phyloP scores from a whole-genome alignment of 352 stramenopile genomes.

The Globisporangium carolinianum region DNA sequence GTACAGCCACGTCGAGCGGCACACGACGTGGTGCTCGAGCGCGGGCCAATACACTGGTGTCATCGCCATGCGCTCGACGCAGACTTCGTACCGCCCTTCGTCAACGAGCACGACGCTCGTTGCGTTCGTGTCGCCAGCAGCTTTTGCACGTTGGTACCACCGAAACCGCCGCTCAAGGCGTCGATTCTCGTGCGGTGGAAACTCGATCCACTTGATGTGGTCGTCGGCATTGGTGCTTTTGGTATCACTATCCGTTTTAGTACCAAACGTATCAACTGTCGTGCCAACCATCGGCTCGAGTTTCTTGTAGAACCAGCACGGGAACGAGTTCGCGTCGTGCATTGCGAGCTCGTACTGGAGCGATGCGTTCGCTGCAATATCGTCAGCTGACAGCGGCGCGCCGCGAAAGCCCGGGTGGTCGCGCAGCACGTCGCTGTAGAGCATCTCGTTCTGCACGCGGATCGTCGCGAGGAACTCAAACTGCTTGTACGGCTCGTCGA shows the following conservation, averaged over 20 bases:
- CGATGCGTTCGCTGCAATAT: conserved; percentile 33
- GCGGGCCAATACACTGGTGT: conserved; percentile 73
- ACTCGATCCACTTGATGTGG: conserved; percentile 61
- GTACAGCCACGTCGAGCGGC: conserved; percentile 74
- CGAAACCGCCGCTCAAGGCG: conserved; percentile 61
- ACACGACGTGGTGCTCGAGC: conserved; percentile 60
- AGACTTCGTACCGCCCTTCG: conserved; percentile 76
- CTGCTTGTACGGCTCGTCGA: conserved; percentile 69
- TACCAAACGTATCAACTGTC: not conserved
- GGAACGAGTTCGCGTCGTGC: conserved; percentile 54
- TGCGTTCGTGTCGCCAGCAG: conserved; percentile 29
- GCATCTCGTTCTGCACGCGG: conserved; percentile 81
- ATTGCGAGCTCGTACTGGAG: conserved; percentile 36
- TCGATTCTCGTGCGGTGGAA: conserved; percentile 61
- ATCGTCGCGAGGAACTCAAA: conserved; percentile 83
- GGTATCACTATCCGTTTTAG: not conserved
- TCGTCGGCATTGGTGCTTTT: not conserved
- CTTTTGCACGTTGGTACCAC: conserved; percentile 56
- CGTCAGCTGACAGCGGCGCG: conserved; percentile 30
- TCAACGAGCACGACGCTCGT: conserved; percentile 68
- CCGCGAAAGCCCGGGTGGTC: conserved; percentile 43
- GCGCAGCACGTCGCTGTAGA: conserved; percentile 58
- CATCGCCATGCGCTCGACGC: conserved; percentile 72
- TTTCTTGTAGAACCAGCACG: conserved; percentile 83
- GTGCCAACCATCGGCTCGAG: conserved; percentile 14